Percentiles rank a stretch among this genome's conserved stretches.
These are phyloP conservation scores for Drosera spatulata DNA, from an alignment of 179 eudicot species.

Conservation along the genomic window DNA sequence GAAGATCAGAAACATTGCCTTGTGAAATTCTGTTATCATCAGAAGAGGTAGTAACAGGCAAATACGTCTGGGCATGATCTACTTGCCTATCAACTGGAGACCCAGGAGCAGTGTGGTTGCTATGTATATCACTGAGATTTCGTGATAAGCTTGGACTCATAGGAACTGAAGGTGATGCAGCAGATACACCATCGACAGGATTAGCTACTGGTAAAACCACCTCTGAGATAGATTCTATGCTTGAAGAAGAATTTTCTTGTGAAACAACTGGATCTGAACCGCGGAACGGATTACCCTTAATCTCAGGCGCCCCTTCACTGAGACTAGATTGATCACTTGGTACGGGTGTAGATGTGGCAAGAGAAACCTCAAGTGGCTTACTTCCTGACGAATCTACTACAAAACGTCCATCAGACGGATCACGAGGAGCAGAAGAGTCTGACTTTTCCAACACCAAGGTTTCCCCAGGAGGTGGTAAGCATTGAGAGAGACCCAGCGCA, in stretches of 20 bases:
- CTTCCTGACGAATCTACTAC: slow-evolving; percentile 8
- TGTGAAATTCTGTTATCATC: slow-evolving; percentile 35
- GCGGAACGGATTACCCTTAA: slow-evolving; percentile 32
- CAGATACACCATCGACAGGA: slow-evolving; percentile 32
- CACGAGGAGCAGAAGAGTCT: slow-evolving; percentile 57
- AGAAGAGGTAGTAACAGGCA: slow-evolving; percentile 41
- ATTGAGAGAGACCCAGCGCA: slow-evolving; percentile 81
- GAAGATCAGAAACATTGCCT: slow-evolving; percentile 38
- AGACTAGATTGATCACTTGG: slow-evolving; percentile 17
- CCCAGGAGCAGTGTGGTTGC: slow-evolving; percentile 35
- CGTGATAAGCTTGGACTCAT: slow-evolving; percentile 64
- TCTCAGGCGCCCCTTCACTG: slow-evolving; percentile 30
- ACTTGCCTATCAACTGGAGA: slow-evolving; percentile 38
- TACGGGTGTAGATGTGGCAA: slow-evolving; percentile 32
- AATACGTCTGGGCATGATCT: slow-evolving; percentile 33
- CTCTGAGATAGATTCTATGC: slow-evolving; percentile 31
- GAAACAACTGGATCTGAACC: slow-evolving; percentile 28
- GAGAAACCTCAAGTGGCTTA: slow-evolving; percentile 33
- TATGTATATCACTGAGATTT: slow-evolving; percentile 35
- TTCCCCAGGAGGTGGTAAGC: slow-evolving; percentile 88
- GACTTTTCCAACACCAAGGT: slow-evolving; percentile 45
- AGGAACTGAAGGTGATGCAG: slow-evolving; percentile 34
- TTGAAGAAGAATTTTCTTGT: slow-evolving; percentile 28
- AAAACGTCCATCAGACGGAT: slow-evolving; percentile 9
- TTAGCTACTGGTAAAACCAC: slow-evolving; percentile 26